phyloP scores from a whole-genome alignment of 805 yeast species.

The Yarrowia sp. region DNA sequence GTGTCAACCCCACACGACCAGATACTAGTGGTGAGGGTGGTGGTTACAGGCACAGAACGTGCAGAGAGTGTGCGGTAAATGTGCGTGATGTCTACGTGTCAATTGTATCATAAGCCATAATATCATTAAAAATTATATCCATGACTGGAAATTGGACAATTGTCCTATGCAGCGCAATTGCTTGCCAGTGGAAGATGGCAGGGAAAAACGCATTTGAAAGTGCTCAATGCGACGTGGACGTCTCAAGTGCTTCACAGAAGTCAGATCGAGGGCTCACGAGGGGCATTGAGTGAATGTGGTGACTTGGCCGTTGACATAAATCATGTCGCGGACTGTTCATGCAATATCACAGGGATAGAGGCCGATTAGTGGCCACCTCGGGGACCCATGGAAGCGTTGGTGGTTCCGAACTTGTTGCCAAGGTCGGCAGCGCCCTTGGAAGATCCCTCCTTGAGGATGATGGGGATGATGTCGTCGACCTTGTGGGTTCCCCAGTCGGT shows the following conservation, averaged over 20 bases:
- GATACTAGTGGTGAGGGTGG: background rate
- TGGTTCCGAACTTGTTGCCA: constrained; percentile 18
- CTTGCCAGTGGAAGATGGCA: background rate
- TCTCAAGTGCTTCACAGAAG: background rate
- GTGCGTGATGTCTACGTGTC: background rate
- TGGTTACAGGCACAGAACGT: too few relatives aligned
- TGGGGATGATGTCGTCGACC: constrained; percentile 22
- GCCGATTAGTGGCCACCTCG: constrained; percentile 2
- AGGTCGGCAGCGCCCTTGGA: constrained; percentile 1
- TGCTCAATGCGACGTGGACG: background rate
- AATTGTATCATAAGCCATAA: background rate
- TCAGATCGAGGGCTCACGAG: background rate
- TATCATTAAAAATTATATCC: background rate
- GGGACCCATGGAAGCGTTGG: constrained; percentile 26
- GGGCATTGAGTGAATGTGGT: background rate
- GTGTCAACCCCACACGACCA: background rate
- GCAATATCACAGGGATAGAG: background rate
- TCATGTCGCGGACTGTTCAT: background rate
- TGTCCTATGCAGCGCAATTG: background rate
- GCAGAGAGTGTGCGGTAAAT: too few relatives aligned
- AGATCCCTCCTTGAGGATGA: background rate
- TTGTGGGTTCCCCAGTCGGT: constrained; percentile 25
- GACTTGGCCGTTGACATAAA: background rate
- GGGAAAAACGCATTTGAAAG: background rate
- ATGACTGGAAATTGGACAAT: background rate